These are phyloP conservation scores for Carpinus viminea DNA, from an alignment of 306 rosid species.

Conservation along the genomic window DNA sequence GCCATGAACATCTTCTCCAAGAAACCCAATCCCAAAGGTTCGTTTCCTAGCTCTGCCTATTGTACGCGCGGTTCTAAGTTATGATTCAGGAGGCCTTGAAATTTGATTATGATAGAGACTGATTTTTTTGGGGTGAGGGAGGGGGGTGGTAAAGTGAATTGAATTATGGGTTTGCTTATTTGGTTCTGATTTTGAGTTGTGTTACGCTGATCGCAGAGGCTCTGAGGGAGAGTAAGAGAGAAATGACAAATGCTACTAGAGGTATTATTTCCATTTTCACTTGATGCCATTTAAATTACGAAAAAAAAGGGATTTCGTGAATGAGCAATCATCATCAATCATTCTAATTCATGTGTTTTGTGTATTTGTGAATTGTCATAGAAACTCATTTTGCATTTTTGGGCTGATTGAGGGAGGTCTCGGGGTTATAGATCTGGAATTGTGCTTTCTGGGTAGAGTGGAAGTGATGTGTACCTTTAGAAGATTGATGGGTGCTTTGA, in stretches of 20 bases:
- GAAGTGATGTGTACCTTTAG: background rate
- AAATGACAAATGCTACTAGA: conserved; percentile 82
- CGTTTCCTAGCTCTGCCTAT: conserved; percentile 20
- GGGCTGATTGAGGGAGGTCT: background rate
- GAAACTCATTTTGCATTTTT: background rate
- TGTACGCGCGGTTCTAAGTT: background rate
- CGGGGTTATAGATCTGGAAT: background rate
- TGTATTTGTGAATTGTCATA: background rate
- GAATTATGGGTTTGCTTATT: background rate
- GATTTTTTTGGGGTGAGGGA: no score
- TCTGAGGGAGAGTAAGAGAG: conserved; percentile 91
- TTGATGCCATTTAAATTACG: background rate
- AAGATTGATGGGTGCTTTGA: background rate
- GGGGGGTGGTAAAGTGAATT: background rate
- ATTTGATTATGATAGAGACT: background rate
- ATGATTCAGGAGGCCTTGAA: background rate
- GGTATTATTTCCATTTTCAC: conserved; percentile 37
- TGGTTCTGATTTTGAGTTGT: conserved; percentile 11
- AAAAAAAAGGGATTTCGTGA: background rate
- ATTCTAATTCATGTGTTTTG: background rate
- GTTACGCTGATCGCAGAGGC: conserved; percentile 61
- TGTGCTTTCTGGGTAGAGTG: background rate
- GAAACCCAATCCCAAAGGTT: conserved; percentile 97
- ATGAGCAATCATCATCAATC: background rate
- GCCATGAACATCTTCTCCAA: conserved; percentile 85